A percentile compares a stretch with the other conserved stretches of the same genome.
These are phyloP conservation scores for Hansenula lynferdii DNA, from an alignment of 1,139 yeast species.

Conservation along the genomic window DNA sequence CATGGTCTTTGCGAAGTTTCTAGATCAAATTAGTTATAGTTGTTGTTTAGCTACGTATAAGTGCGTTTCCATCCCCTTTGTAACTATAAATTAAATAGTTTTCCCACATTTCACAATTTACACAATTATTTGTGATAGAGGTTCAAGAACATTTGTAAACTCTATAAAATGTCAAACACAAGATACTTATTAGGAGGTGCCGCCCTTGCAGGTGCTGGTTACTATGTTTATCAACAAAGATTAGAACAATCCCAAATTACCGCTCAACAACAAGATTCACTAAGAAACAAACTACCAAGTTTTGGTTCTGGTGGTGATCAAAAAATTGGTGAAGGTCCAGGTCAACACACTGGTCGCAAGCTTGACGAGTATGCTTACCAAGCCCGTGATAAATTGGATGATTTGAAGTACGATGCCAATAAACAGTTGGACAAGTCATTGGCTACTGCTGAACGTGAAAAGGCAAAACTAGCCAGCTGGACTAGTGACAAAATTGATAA, in stretches of 20 bases:
- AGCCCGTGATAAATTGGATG: conserved; percentile 22
- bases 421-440: conserved; percentile 24
- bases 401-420: conserved; percentile 28
- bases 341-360: conserved; percentile 23
- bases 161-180: conserved; percentile 10
- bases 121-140: background rate
- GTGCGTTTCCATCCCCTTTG: no score
- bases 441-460: conserved; percentile 21
- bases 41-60: no score
- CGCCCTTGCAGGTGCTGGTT: conserved; percentile 35
- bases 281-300: conserved; percentile 14
- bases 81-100: background rate
- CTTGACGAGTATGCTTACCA: conserved; percentile 21
- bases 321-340: conserved; percentile 24
- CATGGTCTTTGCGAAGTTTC: no score
- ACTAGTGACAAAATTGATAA: conserved; percentile 23
- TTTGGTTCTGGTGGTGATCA: conserved; percentile 13
- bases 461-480: conserved; percentile 20
- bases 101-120: background rate
- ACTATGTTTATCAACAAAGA: conserved; percentile 30
- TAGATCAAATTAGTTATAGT: no score
- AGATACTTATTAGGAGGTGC: conserved; percentile 25
- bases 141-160: background rate
- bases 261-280: conserved; percentile 23
- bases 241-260: conserved; percentile 22